Evolutionary conservation across 2,329 filamentous ascomycete species (phyloP), one percentile per base, ranked within the genome.

Genomic region (Fusarium sp.): DNA sequence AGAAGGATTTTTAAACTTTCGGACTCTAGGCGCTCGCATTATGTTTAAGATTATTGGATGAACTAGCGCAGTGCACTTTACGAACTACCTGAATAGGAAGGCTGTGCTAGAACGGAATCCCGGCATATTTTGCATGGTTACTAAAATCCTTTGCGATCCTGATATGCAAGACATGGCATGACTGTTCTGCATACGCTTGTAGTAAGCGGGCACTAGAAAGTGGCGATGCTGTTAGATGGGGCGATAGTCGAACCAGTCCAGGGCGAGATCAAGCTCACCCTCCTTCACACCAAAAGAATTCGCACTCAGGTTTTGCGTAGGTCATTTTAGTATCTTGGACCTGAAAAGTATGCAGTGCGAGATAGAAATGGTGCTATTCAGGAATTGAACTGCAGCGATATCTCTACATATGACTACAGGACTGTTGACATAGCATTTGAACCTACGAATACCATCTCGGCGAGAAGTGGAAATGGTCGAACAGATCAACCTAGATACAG

Each of bases 121-220:
- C 35, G 24, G 20, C 51, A 28, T 39, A 4, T 18, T 10, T 28
- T 54, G 10, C 33, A 8, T 26, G 13, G 10, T 1, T 8, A 4
- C 35, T 38, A 28, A 41, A 38, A 28, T 52, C 51, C 24, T 55
- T 54, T n/a, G 7, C 24, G 7, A 54, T 54, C 33, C 51, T 28
- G 14, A 6, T 22, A 39, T 55, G 24, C 51, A 55, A 41, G 24
- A 7, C 24, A 55, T 28, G 35, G 7, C 4, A n/a, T 18, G 51
- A 17, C 7, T 18, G 15, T n/a, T 28, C 0, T 55, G 51, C 20
- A 28, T 18, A 5, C 5, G 0, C 2, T 28, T 0, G 20, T 2
- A n/a, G 51, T 55, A 39, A 41, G 51, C 24, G 24, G 24, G 51
- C 14, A 39, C 18, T 18, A 18, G 18, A 18, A 6, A 7, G 10